These are phyloP conservation scores for Fomitopsis betulina DNA, from an alignment of 1,284 basidiomycete species.

Conservation along the genomic window DNA sequence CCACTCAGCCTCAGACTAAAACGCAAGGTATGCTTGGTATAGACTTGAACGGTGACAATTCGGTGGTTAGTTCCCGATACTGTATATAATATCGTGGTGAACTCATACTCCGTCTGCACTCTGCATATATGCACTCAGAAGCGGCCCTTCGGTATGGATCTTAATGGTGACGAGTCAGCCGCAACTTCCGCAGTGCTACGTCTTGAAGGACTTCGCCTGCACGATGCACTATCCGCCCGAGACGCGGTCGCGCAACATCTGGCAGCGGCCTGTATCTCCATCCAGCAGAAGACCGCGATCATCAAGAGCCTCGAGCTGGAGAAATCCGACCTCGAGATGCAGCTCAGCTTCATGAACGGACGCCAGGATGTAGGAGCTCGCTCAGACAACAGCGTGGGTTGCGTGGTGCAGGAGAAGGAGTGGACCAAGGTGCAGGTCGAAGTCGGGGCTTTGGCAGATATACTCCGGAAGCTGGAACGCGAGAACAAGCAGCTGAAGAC, in stretches of 20 bases:
- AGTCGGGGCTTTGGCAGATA: constrained; percentile 33
- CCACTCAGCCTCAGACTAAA: too few species aligned
- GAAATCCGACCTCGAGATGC: constrained; percentile 24
- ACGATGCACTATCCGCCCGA: constrained; percentile 58
- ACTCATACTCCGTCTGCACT: not conserved
- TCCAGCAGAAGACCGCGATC: constrained; percentile 52
- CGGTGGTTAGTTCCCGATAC: too few species aligned
- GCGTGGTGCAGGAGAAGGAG: constrained; percentile 2
- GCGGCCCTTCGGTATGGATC: not conserved
- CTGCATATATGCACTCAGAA: constrained; percentile 1
- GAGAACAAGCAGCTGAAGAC: constrained; percentile 26
- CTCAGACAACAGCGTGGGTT: constrained; percentile 1
- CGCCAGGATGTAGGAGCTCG: not conserved
- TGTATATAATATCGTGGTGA: too few species aligned
- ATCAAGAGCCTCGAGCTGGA: constrained; percentile 48
- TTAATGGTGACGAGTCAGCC: not conserved
- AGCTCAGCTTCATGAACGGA: constrained; percentile 2
- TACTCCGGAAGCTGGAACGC: constrained; percentile 36
- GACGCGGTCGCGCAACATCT: constrained; percentile 60
- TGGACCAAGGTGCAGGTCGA: constrained; percentile 26
- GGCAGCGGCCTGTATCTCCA: constrained; percentile 53
- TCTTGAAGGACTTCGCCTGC: constrained; percentile 48
- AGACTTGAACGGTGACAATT: too few species aligned
- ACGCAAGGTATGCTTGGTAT: too few species aligned
- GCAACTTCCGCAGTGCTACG: constrained; percentile 29